A percentile compares a stretch with the other conserved stretches of the same genome.
Conservation (phyloP, 2,329 filamentous ascomycete genomes). For the Drechslerella stenobrocha region DNA sequence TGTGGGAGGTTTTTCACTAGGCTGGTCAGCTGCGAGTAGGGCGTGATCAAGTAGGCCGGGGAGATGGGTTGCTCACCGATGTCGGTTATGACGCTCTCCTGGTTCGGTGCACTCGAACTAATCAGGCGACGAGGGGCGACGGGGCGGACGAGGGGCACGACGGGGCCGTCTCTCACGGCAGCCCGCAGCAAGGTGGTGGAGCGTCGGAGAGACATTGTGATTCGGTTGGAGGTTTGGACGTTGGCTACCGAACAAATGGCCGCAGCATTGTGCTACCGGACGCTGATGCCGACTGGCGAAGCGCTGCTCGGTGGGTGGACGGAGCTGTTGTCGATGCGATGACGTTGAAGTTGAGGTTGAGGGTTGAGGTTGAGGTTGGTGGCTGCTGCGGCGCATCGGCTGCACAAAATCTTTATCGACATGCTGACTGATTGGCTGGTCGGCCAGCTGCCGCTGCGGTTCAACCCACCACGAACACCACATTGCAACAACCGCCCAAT, state of each 20-base stretch:
- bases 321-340: constrained; percentile 3
- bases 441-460: neutral
- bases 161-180: constrained; percentile 16
- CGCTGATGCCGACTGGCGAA: neutral
- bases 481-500: constrained; percentile 5
- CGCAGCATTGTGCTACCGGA: constrained; percentile 7
- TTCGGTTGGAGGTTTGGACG: neutral
- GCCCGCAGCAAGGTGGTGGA: constrained; percentile 25
- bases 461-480: constrained; percentile 10
- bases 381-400: constrained; percentile 27
- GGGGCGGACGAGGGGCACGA: constrained; percentile 41
- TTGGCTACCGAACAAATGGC: constrained; percentile 6
- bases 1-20: constrained; percentile 18
- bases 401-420: constrained; percentile 48
- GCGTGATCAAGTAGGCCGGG: neutral
- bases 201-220: constrained; percentile 36
- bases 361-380: constrained; percentile 17
- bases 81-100: neutral
- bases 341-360: constrained; percentile 3
- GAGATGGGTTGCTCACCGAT: constrained; percentile 10
- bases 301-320: constrained; percentile 10
- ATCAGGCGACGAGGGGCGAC: constrained; percentile 27
- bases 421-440: constrained; percentile 36
- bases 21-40: neutral
- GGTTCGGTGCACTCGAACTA: constrained; percentile 12